Evolutionary conservation across 441 rosid species (phyloP), one percentile per base, ranked within the genome.

Genomic region (Sinapis alba): DNA sequence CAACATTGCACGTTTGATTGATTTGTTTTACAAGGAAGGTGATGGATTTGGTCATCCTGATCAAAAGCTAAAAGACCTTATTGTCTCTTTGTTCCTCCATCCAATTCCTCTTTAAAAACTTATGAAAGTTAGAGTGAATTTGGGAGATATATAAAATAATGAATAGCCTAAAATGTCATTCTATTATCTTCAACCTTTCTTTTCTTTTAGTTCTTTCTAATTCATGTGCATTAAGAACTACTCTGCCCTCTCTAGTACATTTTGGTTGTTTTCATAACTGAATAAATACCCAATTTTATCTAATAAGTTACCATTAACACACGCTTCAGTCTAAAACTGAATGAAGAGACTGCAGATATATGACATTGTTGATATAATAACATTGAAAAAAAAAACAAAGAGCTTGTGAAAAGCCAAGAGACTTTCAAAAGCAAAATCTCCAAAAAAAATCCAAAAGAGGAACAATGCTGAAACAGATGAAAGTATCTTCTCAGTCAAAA

Each of bases 351-450:
- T n/a, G n/a, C n/a, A n/a, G n/a, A n/a, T n/a, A n/a, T n/a, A n/a
- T n/a, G n/a, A n/a, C n/a, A n/a, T n/a, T n/a, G n/a, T n/a, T n/a
- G n/a, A n/a, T n/a, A n/a, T n/a, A n/a, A n/a, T n/a, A n/a, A n/a
- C n/a, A n/a, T n/a, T n/a, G n/a, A 30, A 30, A 30, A 30, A 27
- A 27, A 30, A 30, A 30, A 30, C 36, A 66, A 27, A 27, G 15
- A 68, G 3, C 6, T 23, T 34, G 61, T 70, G 61, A 77, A 8
- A 77, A 65, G 54, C 12, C 43, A 45, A 32, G 19, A 47, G 32
- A n/a, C 24, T 57, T 69, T 57, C 8, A 57, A 47, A 77, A 77
- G 27, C 56, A 65, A 72, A 59, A 59, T 60, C 59, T 66, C 13
- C 32, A 68, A 72, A 36, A 47, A 47, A 36, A 47, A 47, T 38